A percentile compares a stretch with the other conserved stretches of the same genome.
These are phyloP conservation scores for Nakazawaea peltata DNA, from an alignment of 805 yeast species.

Conservation along the genomic window DNA sequence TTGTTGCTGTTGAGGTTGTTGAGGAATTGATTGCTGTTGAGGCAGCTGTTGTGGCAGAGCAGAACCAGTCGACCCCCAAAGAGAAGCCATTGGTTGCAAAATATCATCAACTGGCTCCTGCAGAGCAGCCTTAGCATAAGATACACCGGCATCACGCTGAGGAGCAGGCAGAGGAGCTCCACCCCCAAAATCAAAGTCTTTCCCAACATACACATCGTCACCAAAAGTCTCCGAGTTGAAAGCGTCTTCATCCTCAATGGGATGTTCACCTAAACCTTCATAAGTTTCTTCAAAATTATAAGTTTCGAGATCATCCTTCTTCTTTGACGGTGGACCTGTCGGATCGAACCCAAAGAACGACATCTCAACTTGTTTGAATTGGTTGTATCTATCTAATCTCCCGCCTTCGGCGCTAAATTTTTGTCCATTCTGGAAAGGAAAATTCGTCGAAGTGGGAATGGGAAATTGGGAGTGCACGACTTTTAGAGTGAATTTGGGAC, in stretches of 20 bases:
- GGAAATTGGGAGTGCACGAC: too few relatives aligned
- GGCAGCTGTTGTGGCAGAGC: conserved; percentile 16
- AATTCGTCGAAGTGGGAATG: too few relatives aligned
- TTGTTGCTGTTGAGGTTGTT: conserved; percentile 12
- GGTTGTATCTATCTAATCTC: too few relatives aligned
- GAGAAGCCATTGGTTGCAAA: conserved; percentile 62
- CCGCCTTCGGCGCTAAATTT: too few relatives aligned
- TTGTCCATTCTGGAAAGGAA: too few relatives aligned
- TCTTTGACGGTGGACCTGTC: conserved; percentile 24
- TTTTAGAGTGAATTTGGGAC: too few relatives aligned
- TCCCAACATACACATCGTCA: conserved; percentile 38
- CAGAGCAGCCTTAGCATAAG: conserved; percentile 36
- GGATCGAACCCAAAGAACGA: conserved; percentile 64
- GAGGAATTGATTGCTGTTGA: conserved; percentile 10
- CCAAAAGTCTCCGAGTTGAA: conserved; percentile 80
- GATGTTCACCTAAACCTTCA: conserved; percentile 65
- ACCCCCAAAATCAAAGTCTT: conserved; percentile 60
- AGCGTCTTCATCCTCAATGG: conserved; percentile 66
- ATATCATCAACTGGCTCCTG: conserved; percentile 26
- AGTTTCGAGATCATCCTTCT: conserved; percentile 27
- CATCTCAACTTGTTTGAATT: conserved; percentile 29
- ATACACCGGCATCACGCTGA: conserved; percentile 19
- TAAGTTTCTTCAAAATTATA: conserved; percentile 81
- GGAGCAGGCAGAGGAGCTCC: conserved; percentile 12
- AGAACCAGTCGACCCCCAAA: conserved; percentile 39